Conservation (phyloP, 2,329 filamentous ascomycete species). For the Trichoderma sp. region DNA sequence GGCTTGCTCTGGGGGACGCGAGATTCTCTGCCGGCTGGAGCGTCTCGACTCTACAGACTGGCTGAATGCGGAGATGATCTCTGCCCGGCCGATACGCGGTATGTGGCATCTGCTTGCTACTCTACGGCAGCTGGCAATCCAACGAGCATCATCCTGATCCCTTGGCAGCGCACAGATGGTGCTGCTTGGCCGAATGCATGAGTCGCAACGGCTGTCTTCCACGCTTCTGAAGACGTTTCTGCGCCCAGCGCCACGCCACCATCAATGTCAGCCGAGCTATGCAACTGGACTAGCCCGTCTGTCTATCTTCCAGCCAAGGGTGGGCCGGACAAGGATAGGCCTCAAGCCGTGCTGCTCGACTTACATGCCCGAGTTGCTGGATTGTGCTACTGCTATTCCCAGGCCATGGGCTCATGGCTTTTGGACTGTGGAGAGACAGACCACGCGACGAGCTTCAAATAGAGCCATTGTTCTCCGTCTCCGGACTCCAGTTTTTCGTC, state of each 20-base stretch:
- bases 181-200: conserved; percentile 15
- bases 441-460: conserved; percentile 24
- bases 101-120: neutral
- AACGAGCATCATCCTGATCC: neutral
- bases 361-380: neutral
- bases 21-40: neutral
- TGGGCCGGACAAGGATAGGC: conserved; percentile 16
- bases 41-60: neutral
- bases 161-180: neutral
- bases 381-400: neutral
- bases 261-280: conserved; percentile 15
- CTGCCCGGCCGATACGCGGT: neutral
- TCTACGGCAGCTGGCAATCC: neutral
- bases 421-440: conserved; percentile 5
- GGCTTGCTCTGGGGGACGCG: neutral
- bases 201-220: conserved; percentile 2
- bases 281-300: neutral
- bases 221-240: neutral
- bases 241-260: conserved; percentile 4
- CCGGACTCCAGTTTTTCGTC: conserved; percentile 20
- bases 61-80: neutral
- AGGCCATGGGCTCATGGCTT: neutral
- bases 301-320: conserved; percentile 4
- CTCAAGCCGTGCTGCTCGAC: neutral
- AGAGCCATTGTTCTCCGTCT: conserved; percentile 27